Percentiles rank a stretch among this genome's conserved stretches.
Conservation (phyloP, 2,329 filamentous ascomycete species). For the Neofusicoccum sp. region DNA sequence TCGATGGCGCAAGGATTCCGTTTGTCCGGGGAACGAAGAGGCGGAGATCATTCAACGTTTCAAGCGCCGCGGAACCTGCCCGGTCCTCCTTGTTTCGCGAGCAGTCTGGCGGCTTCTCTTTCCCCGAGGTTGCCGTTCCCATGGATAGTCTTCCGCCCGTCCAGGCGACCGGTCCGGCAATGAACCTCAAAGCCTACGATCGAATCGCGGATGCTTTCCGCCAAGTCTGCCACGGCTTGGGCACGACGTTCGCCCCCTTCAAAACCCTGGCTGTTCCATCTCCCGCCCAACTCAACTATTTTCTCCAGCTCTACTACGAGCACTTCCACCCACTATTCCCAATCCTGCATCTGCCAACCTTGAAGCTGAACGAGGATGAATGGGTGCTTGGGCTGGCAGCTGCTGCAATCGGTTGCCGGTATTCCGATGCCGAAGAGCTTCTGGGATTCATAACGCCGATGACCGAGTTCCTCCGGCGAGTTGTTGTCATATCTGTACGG, state of each 20-base stretch:
- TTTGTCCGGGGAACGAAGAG: slow-evolving; percentile 12
- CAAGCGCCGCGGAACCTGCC: background rate
- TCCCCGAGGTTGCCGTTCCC: slow-evolving; percentile 16
- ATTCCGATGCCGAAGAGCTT: slow-evolving; percentile 8
- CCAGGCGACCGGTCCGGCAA: background rate
- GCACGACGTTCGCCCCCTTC: slow-evolving; percentile 2
- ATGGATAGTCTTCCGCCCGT: slow-evolving; percentile 1
- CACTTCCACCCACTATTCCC: slow-evolving; percentile 16
- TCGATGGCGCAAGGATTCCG: slow-evolving; percentile 6
- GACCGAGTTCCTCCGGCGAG: slow-evolving; percentile 14
- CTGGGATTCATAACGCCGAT: background rate
- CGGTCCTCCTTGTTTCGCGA: slow-evolving; percentile 6
- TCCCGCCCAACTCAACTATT: slow-evolving; percentile 9
- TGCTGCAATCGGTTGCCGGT: slow-evolving; percentile 5
- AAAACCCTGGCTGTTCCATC: background rate
- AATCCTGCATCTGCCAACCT: slow-evolving; percentile 9
- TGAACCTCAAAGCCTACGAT: slow-evolving; percentile 16
- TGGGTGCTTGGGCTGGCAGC: slow-evolving; percentile 7
- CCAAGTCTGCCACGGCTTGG: slow-evolving; percentile 5
- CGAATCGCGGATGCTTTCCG: background rate
- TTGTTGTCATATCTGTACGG: slow-evolving; percentile 6
- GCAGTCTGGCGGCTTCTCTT: background rate
- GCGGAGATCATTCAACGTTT: slow-evolving; percentile 2
- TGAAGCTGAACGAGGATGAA: background rate
- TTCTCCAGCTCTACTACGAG: slow-evolving; percentile 18